Percentiles rank a stretch among this genome's conserved stretches.
These are phyloP conservation scores for Aethionema arabicum DNA, from an alignment of 345 rosid genomes.

Conservation along the genomic window DNA sequence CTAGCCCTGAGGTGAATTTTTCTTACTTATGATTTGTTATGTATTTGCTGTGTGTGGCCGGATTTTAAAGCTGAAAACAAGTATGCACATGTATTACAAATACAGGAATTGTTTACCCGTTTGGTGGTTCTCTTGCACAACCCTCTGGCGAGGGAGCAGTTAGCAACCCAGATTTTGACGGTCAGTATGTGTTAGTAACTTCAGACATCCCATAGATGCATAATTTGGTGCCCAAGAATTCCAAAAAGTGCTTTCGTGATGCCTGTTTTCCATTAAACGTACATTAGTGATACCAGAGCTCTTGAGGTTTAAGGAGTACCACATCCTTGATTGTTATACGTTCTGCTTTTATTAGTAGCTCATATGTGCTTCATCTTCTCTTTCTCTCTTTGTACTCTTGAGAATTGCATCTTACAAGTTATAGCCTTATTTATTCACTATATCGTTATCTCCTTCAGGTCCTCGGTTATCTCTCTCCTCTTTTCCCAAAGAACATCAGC, in stretches of 20 bases:
- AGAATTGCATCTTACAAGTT: constrained; percentile 20
- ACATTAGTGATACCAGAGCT: background rate
- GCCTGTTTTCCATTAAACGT: constrained; percentile 9
- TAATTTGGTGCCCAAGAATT: constrained; percentile 3
- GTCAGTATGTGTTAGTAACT: constrained; percentile 46
- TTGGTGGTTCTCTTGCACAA: constrained; percentile 92
- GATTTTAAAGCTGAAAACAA: constrained; percentile 8
- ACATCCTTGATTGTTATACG: constrained; percentile 12
- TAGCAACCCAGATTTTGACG: constrained; percentile 81
- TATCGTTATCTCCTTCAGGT: constrained; percentile 56
- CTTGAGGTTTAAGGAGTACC: too few relatives aligned
- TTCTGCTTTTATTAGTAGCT: constrained; percentile 15
- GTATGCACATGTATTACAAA: constrained; percentile 25
- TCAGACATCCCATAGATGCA: constrained; percentile 11
- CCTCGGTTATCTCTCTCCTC: constrained; percentile 84
- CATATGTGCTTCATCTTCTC: constrained; percentile 12
- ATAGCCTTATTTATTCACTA: constrained; percentile 5
- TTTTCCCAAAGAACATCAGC: constrained; percentile 79
- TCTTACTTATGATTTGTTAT: constrained; percentile 23
- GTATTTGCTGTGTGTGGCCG: constrained; percentile 24
- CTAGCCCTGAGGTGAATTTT: constrained; percentile 71
- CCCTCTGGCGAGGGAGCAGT: constrained; percentile 86
- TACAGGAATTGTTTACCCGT: constrained; percentile 92
- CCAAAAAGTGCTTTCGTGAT: background rate
- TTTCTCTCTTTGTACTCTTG: background rate